phyloP scores from a whole-genome alignment of 164 flowering plant genomes.

The Magnolia sinica region DNA sequence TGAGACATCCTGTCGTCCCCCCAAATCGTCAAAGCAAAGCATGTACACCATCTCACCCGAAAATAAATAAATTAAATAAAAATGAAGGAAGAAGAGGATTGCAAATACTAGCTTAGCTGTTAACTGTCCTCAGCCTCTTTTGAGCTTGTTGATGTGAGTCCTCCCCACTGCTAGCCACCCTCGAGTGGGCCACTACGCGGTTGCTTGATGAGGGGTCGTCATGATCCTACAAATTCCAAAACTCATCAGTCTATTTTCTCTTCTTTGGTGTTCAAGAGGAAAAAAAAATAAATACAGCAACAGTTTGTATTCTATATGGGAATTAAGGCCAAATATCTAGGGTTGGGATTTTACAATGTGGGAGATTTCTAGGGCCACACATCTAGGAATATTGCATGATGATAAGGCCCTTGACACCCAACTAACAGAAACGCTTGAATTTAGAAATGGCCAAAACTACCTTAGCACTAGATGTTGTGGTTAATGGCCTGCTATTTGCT shows the following conservation, averaged over 20 bases:
- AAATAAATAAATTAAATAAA: not conserved
- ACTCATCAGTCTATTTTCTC: not conserved
- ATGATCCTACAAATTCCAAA: constrained; percentile 24
- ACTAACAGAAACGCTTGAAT: no score
- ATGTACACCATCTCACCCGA: constrained; percentile 34
- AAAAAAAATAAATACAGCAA: no score
- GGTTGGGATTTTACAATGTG: no score
- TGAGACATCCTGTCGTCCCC: constrained; percentile 23
- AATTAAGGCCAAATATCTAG: no score
- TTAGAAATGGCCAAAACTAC: no score
- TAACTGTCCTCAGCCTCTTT: constrained; percentile 61
- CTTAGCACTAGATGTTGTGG: no score
- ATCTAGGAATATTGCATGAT: no score
- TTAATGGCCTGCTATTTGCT: no score
- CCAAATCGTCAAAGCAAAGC: constrained; percentile 23
- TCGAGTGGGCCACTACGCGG: constrained; percentile 35
- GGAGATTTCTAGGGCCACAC: no score
- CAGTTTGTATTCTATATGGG: no score
- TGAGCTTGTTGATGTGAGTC: constrained; percentile 57
- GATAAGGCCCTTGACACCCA: no score
- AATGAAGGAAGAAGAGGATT: not conserved
- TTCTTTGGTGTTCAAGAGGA: no score
- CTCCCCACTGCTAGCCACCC: constrained; percentile 35
- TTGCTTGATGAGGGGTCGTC: constrained; percentile 36
- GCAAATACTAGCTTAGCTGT: constrained; percentile 7